phyloP scores from a whole-genome alignment of 176 grass and related monocot genomes.

The Elaeis guineensis region DNA sequence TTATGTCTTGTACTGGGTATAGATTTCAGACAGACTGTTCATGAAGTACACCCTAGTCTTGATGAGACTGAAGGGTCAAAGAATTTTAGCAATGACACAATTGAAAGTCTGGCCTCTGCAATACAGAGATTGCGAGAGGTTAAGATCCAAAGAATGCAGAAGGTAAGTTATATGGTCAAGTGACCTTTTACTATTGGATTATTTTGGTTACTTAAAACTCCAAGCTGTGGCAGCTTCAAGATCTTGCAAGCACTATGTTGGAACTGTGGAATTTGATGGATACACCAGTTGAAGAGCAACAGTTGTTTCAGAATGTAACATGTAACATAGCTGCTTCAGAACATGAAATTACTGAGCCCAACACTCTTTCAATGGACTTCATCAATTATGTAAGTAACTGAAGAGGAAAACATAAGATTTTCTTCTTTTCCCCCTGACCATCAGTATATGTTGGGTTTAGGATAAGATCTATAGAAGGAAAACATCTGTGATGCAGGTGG shows the following conservation, averaged over 20 bases:
- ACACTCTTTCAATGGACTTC: constrained; percentile 61
- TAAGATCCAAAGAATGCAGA: constrained; percentile 65
- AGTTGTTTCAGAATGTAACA: constrained; percentile 73
- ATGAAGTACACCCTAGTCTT: constrained; percentile 43
- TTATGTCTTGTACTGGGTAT: constrained; percentile 53
- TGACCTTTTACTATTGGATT: background rate
- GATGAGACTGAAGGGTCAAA: constrained; percentile 52
- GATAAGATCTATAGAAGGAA: background rate
- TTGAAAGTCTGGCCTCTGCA: constrained; percentile 29
- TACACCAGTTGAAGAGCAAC: constrained; percentile 77
- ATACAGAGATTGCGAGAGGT: constrained; percentile 30
- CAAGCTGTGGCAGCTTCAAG: constrained; percentile 52
- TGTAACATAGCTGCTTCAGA: constrained; percentile 66
- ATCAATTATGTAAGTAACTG: constrained; percentile 53
- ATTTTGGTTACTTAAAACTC: too few relatives aligned
- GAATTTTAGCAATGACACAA: constrained; percentile 48
- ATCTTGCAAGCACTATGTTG: constrained; percentile 67
- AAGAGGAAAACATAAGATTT: background rate
- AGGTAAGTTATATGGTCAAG: constrained; percentile 25
- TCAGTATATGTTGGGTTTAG: too few relatives aligned
- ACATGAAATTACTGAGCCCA: constrained; percentile 69
- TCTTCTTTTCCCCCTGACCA: background rate
- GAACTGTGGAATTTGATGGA: constrained; percentile 95
- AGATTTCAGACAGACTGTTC: constrained; percentile 50
- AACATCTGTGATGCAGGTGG: constrained; percentile 43